Percentiles rank a stretch among this genome's conserved stretches.
phyloP scores from a whole-genome alignment of 2,329 filamentous ascomycete species.

The Trichophyton simii region DNA sequence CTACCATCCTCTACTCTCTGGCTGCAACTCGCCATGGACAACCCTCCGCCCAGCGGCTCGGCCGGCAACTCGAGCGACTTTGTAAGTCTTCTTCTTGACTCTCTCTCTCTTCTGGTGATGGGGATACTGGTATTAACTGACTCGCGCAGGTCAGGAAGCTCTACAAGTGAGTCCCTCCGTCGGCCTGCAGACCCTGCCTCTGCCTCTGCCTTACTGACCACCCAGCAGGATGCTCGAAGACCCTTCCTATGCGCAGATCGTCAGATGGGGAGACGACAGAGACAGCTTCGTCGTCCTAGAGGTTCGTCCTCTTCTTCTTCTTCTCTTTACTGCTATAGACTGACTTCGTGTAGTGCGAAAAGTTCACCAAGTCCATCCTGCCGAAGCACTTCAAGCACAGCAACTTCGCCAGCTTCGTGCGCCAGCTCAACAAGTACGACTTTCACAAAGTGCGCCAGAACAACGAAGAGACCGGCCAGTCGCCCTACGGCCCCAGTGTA shows the following conservation, averaged over 20 bases:
- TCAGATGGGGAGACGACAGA: slow-evolving; percentile 87
- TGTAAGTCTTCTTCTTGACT: slow-evolving; percentile 48
- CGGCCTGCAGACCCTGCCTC: neutral
- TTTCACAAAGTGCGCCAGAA: slow-evolving; percentile 95
- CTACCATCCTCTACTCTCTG: neutral
- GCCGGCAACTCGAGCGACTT: slow-evolving; percentile 89
- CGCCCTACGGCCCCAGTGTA: slow-evolving; percentile 70
- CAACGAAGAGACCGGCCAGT: slow-evolving; percentile 72
- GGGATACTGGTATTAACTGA: slow-evolving; percentile 11
- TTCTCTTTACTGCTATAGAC: neutral
- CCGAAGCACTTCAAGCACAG: slow-evolving; percentile 99
- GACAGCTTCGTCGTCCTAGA: slow-evolving; percentile 96
- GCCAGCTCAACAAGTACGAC: slow-evolving; percentile 92
- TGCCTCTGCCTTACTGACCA: no score
- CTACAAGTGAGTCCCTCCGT: slow-evolving; percentile 62
- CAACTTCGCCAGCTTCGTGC: slow-evolving; percentile 94
- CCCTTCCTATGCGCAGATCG: slow-evolving; percentile 79
- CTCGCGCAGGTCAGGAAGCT: slow-evolving; percentile 68
- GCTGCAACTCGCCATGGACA: slow-evolving; percentile 9
- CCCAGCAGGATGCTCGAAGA: slow-evolving; percentile 83
- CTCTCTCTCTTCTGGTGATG: slow-evolving; percentile 4
- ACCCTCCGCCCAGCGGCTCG: slow-evolving; percentile 17
- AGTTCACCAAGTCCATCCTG: slow-evolving; percentile 92
- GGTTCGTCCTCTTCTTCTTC: slow-evolving; percentile 39
- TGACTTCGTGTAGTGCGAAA: slow-evolving; percentile 93